These are phyloP conservation scores for Candida taoyuanica DNA, from an alignment of 805 yeast species.

Conservation along the genomic window DNA sequence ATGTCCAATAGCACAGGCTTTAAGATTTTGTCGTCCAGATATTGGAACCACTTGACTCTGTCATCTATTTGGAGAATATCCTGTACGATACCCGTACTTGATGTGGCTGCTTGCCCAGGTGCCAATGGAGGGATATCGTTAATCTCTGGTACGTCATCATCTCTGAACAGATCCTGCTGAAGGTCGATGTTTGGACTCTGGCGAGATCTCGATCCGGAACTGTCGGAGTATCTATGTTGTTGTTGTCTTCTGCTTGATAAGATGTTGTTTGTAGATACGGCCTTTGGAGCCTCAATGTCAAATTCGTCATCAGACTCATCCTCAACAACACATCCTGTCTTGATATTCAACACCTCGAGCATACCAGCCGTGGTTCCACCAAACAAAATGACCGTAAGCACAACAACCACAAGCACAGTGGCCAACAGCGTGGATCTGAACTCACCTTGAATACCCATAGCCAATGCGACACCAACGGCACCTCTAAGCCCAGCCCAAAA, in stretches of 20 bases:
- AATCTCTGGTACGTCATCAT: slow-evolving; percentile 21
- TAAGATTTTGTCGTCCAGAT: slow-evolving; percentile 88
- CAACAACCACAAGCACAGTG: slow-evolving; percentile 94
- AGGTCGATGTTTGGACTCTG: slow-evolving; percentile 20
- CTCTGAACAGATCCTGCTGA: slow-evolving; percentile 22
- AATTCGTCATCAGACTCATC: slow-evolving; percentile 89
- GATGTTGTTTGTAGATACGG: slow-evolving; percentile 15
- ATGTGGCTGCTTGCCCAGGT: slow-evolving; percentile 8
- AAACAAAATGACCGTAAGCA: slow-evolving; percentile 88
- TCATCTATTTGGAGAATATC: slow-evolving; percentile 51
- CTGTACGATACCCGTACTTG: slow-evolving; percentile 18
- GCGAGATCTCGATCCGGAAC: slow-evolving; percentile 13
- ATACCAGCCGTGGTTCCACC: slow-evolving; percentile 99
- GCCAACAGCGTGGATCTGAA: slow-evolving; percentile 84
- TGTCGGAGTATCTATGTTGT: slow-evolving; percentile 29
- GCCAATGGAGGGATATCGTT: slow-evolving; percentile 27
- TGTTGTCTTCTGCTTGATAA: slow-evolving; percentile 19
- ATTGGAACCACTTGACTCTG: slow-evolving; percentile 86
- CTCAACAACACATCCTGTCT: slow-evolving; percentile 85
- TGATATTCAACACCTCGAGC: slow-evolving; percentile 91
- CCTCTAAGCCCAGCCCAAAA: slow-evolving; percentile 99
- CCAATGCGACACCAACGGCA: slow-evolving; percentile 98
- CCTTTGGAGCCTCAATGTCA: slow-evolving; percentile 72
- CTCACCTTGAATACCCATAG: slow-evolving; percentile 96
- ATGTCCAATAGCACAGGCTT: slow-evolving; percentile 84